Percentiles rank a stretch among this genome's conserved stretches.
Conservation (phyloP, 768 basidiomycete species). For the Fomitopsis pulvina region DNA sequence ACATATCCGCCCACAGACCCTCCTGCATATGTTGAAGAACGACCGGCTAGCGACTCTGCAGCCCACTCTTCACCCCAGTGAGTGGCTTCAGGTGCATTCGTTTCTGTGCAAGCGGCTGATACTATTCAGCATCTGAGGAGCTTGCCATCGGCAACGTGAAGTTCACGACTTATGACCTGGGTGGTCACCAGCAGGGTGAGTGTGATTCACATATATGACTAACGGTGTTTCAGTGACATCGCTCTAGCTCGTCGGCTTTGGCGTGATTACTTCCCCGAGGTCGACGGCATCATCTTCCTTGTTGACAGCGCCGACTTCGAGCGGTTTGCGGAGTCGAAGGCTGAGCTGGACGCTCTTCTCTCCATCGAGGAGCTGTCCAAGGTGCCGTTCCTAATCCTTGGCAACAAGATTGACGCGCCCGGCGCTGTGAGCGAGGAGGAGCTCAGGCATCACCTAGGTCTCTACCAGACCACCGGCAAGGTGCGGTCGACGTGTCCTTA, state of each 20-base stretch:
- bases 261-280: constrained; percentile 99
- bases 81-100: constrained; percentile 19
- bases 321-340: constrained; percentile 93
- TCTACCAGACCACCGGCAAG: constrained; percentile 99
- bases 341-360: constrained; percentile 88
- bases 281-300: constrained; percentile 97
- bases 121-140: constrained; percentile 86
- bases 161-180: constrained; percentile 97
- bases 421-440: constrained; percentile 98
- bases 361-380: constrained; percentile 92
- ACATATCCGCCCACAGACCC: constrained; percentile 47
- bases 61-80: constrained; percentile 97
- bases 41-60: constrained; percentile 96
- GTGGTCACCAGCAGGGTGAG: constrained; percentile 93
- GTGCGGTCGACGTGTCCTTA: constrained; percentile 34
- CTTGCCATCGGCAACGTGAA: constrained; percentile 98
- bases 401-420: constrained; percentile 99
- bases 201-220: constrained; percentile 5
- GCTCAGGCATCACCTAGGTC: constrained; percentile 86
- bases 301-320: constrained; percentile 97
- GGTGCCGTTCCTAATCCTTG: constrained; percentile 96
- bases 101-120: constrained; percentile 8
- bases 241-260: constrained; percentile 86
- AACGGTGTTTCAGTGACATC: not conserved
- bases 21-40: constrained; percentile 99